Evolutionary conservation across 352 stramenopile species (phyloP), one percentile per base, ranked within the genome.

Genomic region (Plasmopara halstedii): DNA sequence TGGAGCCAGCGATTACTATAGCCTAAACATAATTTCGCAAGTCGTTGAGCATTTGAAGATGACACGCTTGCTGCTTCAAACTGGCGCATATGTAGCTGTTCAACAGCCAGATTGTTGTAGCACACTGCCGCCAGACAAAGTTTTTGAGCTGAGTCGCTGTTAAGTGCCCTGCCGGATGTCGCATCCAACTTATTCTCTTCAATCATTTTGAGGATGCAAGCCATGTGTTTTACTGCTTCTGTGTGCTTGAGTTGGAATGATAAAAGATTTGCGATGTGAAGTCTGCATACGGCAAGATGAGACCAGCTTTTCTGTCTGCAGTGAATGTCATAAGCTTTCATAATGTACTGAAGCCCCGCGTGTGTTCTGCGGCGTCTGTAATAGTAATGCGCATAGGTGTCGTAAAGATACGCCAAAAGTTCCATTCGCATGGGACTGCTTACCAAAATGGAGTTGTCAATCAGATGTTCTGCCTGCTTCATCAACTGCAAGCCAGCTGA

Each of bases 71-170:
- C 83, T 6, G 86, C 80, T 37, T 93, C 85, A 38, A 94, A 78
- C 19, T 83, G 70, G n/a, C 83, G 66, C 27, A 91, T 48, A 29
- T 91, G 74, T 1, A 97, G 65, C 50, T 97, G 85, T 58, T 96
- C 85, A 13, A 96, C 79, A 1, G 88, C 86, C 27, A 97, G 57
- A 42, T 97, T 97, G 58, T 97, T 94, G 62, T 97, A 97, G 53
- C 70, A 86, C 17, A 97, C 81, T 8, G 85, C 77, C 0, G 89
- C 78, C 11, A 97, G 53, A 42, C 88, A 95, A 11, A 97, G 71
- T 51, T 95, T 93, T 43, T 97, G 85, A 3, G 85, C 79, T 6
- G 74, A 91, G 6, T 70, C 78, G 15, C 64, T 56, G 22, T 62
- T 59, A 44, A 40, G 60, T 25, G 43, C 43, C 8, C 58, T 29